A percentile compares a stretch with the other conserved stretches of the same genome.
Conservation (phyloP, 2,329 filamentous ascomycete genomes). For the Trichothecium sympodiale region DNA sequence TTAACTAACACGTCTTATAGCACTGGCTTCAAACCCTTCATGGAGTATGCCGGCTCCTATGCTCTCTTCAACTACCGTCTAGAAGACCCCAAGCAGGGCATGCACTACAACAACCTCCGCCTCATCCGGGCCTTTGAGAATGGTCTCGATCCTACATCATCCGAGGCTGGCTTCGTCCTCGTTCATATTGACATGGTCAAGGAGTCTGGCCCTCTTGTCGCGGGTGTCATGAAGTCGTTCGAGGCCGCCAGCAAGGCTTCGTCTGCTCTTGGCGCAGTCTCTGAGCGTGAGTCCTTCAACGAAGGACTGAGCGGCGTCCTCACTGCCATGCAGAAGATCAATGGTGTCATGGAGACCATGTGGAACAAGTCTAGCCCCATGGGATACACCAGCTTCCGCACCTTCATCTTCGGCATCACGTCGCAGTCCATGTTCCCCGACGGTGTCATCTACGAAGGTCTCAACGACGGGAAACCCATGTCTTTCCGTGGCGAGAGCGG, state of each 20-base stretch:
- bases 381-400: constrained; percentile 82
- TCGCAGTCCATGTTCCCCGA: constrained; percentile 89
- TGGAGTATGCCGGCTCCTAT: constrained; percentile 69
- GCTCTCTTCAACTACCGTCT: constrained; percentile 59
- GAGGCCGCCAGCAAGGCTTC: constrained; percentile 31
- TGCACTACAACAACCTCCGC: constrained; percentile 59
- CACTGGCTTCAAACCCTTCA: constrained; percentile 77
- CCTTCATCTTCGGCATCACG: constrained; percentile 95
- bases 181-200: constrained; percentile 94
- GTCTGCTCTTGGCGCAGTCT: constrained; percentile 10
- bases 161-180: constrained; percentile 91
- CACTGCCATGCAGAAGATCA: constrained; percentile 50
- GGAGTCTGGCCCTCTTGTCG: constrained; percentile 68
- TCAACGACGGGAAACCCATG: constrained; percentile 46
- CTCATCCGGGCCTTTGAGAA: constrained; percentile 86
- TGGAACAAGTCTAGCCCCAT: constrained; percentile 78
- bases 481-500: constrained; percentile 87
- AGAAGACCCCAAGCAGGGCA: constrained; percentile 41
- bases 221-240: constrained; percentile 48
- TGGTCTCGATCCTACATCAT: constrained; percentile 75
- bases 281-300: constrained; percentile 49
- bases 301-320: constrained; percentile 51
- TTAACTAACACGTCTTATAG: constrained; percentile 11
- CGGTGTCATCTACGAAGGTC: constrained; percentile 81
- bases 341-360: constrained; percentile 79